Evolutionary conservation across 305 asterid species (phyloP).

Genomic region (Withania somnifera): DNA sequence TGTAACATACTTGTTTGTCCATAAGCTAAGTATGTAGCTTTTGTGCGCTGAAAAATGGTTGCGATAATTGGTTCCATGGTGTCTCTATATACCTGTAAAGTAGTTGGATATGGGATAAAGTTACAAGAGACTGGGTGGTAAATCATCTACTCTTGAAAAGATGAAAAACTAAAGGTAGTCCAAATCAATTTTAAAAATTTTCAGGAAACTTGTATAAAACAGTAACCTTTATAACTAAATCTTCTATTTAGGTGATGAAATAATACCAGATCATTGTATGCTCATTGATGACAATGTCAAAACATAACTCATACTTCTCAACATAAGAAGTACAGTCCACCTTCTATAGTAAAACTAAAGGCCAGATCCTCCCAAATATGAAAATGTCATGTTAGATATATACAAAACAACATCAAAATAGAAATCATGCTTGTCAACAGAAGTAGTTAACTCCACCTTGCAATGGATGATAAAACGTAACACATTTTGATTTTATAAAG

Average conservation of each 20-base stretch:
- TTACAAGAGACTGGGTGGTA: background rate
- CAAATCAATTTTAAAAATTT: background rate
- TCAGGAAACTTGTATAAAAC: background rate
- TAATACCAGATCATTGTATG: conserved; percentile 83
- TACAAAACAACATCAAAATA: too few species aligned
- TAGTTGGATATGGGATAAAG: background rate
- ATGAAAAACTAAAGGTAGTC: background rate
- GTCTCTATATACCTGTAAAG: conserved; percentile 67
- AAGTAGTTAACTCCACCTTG: too few species aligned
- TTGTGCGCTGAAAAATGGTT: conserved; percentile 87
- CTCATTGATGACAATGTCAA: conserved; percentile 94
- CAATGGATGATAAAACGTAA: background rate
- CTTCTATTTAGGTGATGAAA: conserved; percentile 1
- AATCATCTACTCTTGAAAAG: background rate
- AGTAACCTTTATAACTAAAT: background rate
- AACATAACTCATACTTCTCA: conserved; percentile 95
- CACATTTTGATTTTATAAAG: background rate
- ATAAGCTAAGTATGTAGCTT: conserved; percentile 99
- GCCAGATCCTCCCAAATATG: background rate
- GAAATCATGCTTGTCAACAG: too few species aligned
- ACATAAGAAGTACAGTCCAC: conserved; percentile 81
- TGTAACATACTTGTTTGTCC: conserved; percentile 79
- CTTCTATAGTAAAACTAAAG: conserved; percentile 25
- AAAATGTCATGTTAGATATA: background rate
- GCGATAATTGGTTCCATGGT: conserved; percentile 97